Base-by-base conservation (phyloP, 768 basidiomycete genomes). In the Coprinopsis marcescibilis region DNA sequence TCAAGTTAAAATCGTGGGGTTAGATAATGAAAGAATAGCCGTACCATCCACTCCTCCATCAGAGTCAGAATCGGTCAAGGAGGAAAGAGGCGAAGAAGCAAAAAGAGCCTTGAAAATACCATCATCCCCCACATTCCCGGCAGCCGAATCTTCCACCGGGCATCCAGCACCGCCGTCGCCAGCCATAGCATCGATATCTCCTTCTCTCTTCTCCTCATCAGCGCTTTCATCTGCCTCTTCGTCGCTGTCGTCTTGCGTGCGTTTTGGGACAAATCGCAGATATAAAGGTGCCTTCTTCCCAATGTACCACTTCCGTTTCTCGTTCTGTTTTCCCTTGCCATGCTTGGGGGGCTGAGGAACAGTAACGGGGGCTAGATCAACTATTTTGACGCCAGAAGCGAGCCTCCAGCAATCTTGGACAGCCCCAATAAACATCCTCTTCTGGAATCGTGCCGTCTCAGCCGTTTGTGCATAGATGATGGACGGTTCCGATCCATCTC, bases 51-150 rank as follows among this genome's bases (percentile, higher is more conserved):
- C n/a, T n/a, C n/a, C n/a, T n/a, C n/a, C n/a, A n/a, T n/a, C n/a
- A n/a, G n/a, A n/a, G n/a, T 69, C 59, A 3, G 43, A 52, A 10
- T 77, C 75, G 4, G 62, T 53, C 64, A 71, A 73, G 73, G 29
- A 0, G 3, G 35, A 45, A 26, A 32, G 30, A 38, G 29, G 33
- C n/a, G 41, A 27, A 20, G 17, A 2, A 15, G 27, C 25, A 49
- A 26, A 34, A 12, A 15, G 14, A 39, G 8, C 21, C 3, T 27
- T 21, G 14, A 5, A 6, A 42, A n/a, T 8, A 34, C 29, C 33
- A 35, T 25, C 6, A 13, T n/a, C 30, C 30, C n/a, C n/a, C 30
- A 36, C 6, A 12, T 19, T 17, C 21, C 21, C 25, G 27, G 33
- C 13, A 42, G 40, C 2, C 35, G n/a, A n/a, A n/a, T n/a, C n/a